A percentile compares a stretch with the other conserved stretches of the same genome.
Conservation (phyloP, 2,329 filamentous ascomycete genomes). For the Monosporascus sp. region DNA sequence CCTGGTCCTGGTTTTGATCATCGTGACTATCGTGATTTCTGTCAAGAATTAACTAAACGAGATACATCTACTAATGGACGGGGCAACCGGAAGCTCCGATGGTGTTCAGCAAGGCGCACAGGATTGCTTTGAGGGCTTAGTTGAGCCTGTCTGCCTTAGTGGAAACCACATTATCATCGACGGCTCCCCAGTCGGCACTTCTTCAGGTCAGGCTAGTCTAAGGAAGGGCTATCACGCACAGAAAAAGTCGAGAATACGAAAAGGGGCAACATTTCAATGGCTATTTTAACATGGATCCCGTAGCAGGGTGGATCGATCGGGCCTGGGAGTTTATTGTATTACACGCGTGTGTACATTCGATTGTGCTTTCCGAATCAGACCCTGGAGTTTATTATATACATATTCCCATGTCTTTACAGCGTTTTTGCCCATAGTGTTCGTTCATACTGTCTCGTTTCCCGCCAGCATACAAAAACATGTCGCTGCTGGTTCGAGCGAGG, state of each 20-base stretch:
- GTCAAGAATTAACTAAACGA: conserved; percentile 36
- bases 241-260: too few relatives aligned
- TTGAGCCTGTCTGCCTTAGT: too few relatives aligned
- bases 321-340: conserved; percentile 11
- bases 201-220: too few relatives aligned
- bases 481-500: too few relatives aligned
- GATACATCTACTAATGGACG: background rate
- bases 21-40: conserved; percentile 50
- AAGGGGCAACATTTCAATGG: background rate
- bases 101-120: background rate
- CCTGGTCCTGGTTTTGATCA: conserved; percentile 60
- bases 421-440: too few relatives aligned
- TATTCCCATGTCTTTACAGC: background rate
- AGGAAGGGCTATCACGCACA: too few relatives aligned
- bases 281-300: conserved; percentile 13
- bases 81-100: too few relatives aligned
- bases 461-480: too few relatives aligned
- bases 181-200: too few relatives aligned
- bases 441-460: too few relatives aligned
- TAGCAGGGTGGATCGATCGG: conserved; percentile 7
- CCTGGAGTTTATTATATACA: background rate
- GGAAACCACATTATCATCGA: too few relatives aligned
- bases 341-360: conserved; percentile 17
- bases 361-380: conserved; percentile 3
- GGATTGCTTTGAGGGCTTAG: background rate